Evolutionary conservation across 768 basidiomycete species (phyloP), one percentile per base, ranked within the genome.

Genomic region (Calocera cornea): DNA sequence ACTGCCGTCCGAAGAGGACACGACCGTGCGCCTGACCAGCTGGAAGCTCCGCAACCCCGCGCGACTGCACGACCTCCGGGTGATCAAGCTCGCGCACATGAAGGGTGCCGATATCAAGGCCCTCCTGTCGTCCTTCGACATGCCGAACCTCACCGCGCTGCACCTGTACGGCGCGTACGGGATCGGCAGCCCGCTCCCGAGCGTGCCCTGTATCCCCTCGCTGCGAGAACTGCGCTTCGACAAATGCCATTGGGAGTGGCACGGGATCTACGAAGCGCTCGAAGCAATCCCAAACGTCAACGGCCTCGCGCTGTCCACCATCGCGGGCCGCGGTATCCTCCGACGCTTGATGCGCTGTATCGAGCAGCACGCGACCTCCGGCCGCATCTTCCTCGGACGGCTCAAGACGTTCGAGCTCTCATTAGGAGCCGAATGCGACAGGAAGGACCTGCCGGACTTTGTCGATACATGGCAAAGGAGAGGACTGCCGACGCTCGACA

Each of bases 201-300:
- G 22, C 54, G 54, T 60, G 31, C 54, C 54, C 14, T 60, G 54
- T 19, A 60, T 60, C 54, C 54, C 54, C 10, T 60, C 54, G 31
- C 54, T 60, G 16, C 54, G 54, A 33, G 54, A 60, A 22, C 11
- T 60, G 54, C 54, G 54, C 27, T 60, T 60, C 31, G 54, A 60
- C 54, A 60, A 60, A 22, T 60, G 54, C 31, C 54, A 60, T 33
- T 60, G 54, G 54, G 54, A 60, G 31, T 60, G 54, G 54, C 54
- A 60, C 27, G 54, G 54, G 5, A 60, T 60, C 24, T 60, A 60
- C 27, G 54, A 60, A 60, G 54, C 54, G 2, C 19, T 60, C 5
- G 54, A 60, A 33, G 54, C 54, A 27, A 60, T 60, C 5, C 54
- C 54, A 27, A 60, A 60, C 31, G 54, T 60, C 31, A 60, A 60